Percentiles rank a stretch among this genome's conserved stretches.
Evolutionary conservation across 768 basidiomycete genomes (phyloP).

Genomic region (Lactifluus rugatus): DNA sequence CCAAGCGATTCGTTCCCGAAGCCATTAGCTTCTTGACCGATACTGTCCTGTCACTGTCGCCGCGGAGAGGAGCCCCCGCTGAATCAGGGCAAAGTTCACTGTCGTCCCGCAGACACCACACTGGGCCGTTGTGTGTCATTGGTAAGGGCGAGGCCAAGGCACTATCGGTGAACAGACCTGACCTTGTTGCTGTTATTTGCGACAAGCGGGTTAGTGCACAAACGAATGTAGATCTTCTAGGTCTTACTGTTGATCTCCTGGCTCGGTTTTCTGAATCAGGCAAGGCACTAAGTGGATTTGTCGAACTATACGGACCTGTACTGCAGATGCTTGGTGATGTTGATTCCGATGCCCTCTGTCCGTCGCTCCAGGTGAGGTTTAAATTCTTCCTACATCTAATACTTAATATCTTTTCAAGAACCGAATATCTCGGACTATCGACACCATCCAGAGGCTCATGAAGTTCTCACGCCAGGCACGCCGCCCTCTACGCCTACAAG

Average conservation of each 20-base stretch:
- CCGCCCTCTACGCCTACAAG: slow-evolving; percentile 72
- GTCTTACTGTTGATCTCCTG: slow-evolving; percentile 51
- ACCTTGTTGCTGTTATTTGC: slow-evolving; percentile 37
- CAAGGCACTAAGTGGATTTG: slow-evolving; percentile 69
- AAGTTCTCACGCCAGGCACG: slow-evolving; percentile 67
- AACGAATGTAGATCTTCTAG: slow-evolving; percentile 63
- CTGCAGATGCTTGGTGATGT: slow-evolving; percentile 46
- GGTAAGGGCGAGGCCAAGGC: slow-evolving; percentile 31
- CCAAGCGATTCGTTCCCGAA: slow-evolving; percentile 85
- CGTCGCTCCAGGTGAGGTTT: slow-evolving; percentile 44
- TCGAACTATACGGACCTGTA: slow-evolving; percentile 76
- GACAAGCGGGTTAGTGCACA: slow-evolving; percentile 40
- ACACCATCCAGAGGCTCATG: slow-evolving; percentile 41
- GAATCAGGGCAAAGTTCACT: slow-evolving; percentile 56
- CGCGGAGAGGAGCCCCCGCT: slow-evolving; percentile 40
- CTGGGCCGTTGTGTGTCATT: slow-evolving; percentile 35
- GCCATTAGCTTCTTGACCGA: slow-evolving; percentile 74
- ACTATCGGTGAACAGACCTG: slow-evolving; percentile 34
- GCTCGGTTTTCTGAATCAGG: slow-evolving; percentile 65
- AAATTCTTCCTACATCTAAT: neutral
- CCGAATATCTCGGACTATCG: slow-evolving; percentile 4
- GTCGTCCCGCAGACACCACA: slow-evolving; percentile 59
- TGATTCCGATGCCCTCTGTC: slow-evolving; percentile 36
- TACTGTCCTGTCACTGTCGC: slow-evolving; percentile 62
- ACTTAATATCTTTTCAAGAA: slow-evolving; percentile 1